A percentile compares a stretch with the other conserved stretches of the same genome.
Conservation (phyloP, 139 green algal species). For the Chlorella vulgaris region DNA sequence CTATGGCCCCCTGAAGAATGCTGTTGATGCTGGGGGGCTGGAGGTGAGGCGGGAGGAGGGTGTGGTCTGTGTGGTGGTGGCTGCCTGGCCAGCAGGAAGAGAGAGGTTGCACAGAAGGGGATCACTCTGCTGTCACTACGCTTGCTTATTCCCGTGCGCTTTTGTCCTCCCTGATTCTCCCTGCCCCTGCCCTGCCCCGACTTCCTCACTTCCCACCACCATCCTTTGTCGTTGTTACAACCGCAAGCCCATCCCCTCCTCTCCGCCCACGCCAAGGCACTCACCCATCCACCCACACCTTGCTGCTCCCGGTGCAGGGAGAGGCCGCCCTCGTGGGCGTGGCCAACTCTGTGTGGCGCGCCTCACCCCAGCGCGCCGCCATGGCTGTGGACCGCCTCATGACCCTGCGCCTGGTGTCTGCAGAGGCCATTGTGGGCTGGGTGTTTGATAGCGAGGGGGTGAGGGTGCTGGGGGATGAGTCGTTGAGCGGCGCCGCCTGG, state of each 20-base stretch:
- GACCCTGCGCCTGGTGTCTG: slow-evolving; percentile 61
- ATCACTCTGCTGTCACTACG: no score
- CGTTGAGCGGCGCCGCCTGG: slow-evolving; percentile 43
- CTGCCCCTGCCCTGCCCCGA: no score
- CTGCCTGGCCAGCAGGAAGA: no score
- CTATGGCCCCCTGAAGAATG: slow-evolving; percentile 47
- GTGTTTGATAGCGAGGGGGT: slow-evolving; percentile 43
- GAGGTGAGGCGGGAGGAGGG: slow-evolving; percentile 21
- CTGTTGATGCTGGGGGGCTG: slow-evolving; percentile 40
- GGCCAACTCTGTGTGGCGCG: slow-evolving; percentile 39
- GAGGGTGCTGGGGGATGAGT: slow-evolving; percentile 38
- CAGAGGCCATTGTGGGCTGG: slow-evolving; percentile 47
- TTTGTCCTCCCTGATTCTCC: no score
- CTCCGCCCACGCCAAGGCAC: no score
- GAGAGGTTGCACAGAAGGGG: no score
- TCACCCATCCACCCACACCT: no score
- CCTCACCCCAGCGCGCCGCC: slow-evolving; percentile 51
- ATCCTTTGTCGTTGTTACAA: no score
- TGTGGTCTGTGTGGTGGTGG: neutral
- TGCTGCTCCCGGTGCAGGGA: slow-evolving; percentile 6
- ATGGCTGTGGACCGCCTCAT: slow-evolving; percentile 71
- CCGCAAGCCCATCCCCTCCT: no score
- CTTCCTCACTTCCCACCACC: no score
- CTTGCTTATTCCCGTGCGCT: no score
- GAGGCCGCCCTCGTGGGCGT: slow-evolving; percentile 45